Evolutionary conservation across 192 early-diverging fungal genomes (phyloP).

Genomic region (Rhizophagus prolifer): DNA sequence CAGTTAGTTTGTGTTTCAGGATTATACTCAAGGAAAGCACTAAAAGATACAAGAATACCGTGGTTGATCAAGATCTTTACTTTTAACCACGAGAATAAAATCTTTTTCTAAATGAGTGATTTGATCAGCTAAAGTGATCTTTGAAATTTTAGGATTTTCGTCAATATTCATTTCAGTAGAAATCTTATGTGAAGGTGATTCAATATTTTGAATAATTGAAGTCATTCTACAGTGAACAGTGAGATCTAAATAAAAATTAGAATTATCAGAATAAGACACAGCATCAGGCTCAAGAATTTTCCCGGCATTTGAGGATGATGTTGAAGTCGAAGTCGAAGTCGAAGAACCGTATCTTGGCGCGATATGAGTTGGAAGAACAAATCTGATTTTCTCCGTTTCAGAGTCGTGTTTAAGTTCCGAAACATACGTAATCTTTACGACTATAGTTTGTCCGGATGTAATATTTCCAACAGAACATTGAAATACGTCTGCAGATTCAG

Average conservation of each 20-base stretch:
- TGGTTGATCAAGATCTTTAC: constrained; percentile 37
- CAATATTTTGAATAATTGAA: constrained; percentile 38
- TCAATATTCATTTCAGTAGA: constrained; percentile 29
- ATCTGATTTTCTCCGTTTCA: constrained; percentile 46
- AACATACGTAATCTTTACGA: constrained; percentile 48
- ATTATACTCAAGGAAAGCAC: constrained; percentile 42
- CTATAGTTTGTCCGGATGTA: constrained; percentile 33
- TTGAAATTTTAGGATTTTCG: constrained; percentile 28
- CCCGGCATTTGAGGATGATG: neutral
- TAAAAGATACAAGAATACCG: constrained; percentile 15
- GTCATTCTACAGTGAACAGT: constrained; percentile 32
- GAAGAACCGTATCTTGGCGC: constrained; percentile 38
- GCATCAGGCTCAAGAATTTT: constrained; percentile 12
- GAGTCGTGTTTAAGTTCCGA: constrained; percentile 48
- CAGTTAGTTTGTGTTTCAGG: constrained; percentile 32
- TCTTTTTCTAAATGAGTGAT: constrained; percentile 40
- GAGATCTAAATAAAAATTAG: constrained; percentile 19
- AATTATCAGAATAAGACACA: neutral
- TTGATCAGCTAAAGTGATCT: constrained; percentile 7
- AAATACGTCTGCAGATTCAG: constrained; percentile 40
- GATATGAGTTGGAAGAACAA: constrained; percentile 45
- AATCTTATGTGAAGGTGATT: constrained; percentile 50
- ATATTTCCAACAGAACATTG: constrained; percentile 53
- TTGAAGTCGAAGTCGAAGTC: neutral
- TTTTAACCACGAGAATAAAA: constrained; percentile 42